A percentile compares a stretch with the other conserved stretches of the same genome.
Conservation (phyloP, 805 yeast species). For the Starmerella potacharoeniae region DNA sequence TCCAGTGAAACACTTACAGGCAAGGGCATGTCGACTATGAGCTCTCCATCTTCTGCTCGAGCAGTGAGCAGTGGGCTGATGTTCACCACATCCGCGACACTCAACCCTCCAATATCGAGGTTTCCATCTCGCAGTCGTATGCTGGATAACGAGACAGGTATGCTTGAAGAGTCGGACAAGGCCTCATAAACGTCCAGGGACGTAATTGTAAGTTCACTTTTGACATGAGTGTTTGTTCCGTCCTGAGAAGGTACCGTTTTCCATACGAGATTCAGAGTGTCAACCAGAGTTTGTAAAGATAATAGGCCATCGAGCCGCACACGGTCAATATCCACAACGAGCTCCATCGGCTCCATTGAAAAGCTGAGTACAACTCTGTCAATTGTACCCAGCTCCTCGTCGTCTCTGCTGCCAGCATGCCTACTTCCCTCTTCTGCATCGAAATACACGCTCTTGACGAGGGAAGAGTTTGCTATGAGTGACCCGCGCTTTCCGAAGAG, state of each 20-base stretch:
- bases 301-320: constrained; percentile 9
- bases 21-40: neutral
- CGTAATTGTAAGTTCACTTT: neutral
- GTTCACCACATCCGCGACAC: constrained; percentile 11
- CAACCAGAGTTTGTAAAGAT: constrained; percentile 3
- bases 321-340: constrained; percentile 2
- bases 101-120: constrained; percentile 1
- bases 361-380: constrained; percentile 7
- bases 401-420: neutral
- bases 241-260: neutral
- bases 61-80: constrained; percentile 12
- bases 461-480: neutral
- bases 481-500: neutral
- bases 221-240: neutral
- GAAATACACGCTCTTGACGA: constrained; percentile 12
- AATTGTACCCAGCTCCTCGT: constrained; percentile 7
- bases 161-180: neutral
- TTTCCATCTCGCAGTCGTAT: neutral
- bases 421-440: constrained; percentile 6
- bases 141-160: neutral
- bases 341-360: constrained; percentile 4
- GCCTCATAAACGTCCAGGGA: constrained; percentile 9
- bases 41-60: neutral
- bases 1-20: constrained; percentile 8
- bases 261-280: neutral